Base-by-base conservation (phyloP, 345 rosid species). In the Corchorus olitorius region DNA sequence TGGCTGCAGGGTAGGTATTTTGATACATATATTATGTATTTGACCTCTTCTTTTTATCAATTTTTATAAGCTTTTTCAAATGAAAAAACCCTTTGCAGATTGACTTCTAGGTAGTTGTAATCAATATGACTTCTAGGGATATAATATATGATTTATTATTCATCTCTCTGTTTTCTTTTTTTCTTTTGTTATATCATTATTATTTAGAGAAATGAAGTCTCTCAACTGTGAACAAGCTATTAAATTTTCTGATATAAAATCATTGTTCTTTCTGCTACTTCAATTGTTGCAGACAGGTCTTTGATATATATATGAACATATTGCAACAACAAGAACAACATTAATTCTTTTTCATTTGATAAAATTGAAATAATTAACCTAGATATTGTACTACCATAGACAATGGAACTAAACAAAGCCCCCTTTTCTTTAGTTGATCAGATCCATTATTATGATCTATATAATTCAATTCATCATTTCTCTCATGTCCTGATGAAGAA, bases 381-480 rank as follows among this genome's bases (percentile, higher is more conserved):
- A 77, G 75, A 78, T 78, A 81, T 27, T 86, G 80, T 4, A 72
- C 80, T 62, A 56, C 81, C 87, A 75, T 65, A 8, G 90, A 81
- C 77, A 86, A 39, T 67, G 93, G 89, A 86, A 84, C 89, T 63
- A 88, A 79, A 83, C 91, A 82, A 54, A 85, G 86, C 33, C 89
- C 91, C 75, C 45, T 90, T 43, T 81, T 85, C 83, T 86, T 83
- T 81, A 88, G 77, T 78, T 80, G 82, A 39, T 65, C 58, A 13
- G 83, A 27, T 27, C 27, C 27, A 27, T 27, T 27, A 27, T 27
- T 27, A 27, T 27, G 27, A 27, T 27, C 27, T 0, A 20, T 33
- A 56, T 75, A 70, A 46, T 74, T 86, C 75, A 65, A 15, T 70
- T 41, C 84, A 19, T 52, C 78, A 17, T 70, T 66, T 71, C 73